These are phyloP conservation scores for Talaromyces sp. DNA, from an alignment of 2,329 filamentous ascomycete species.

Conservation along the genomic window DNA sequence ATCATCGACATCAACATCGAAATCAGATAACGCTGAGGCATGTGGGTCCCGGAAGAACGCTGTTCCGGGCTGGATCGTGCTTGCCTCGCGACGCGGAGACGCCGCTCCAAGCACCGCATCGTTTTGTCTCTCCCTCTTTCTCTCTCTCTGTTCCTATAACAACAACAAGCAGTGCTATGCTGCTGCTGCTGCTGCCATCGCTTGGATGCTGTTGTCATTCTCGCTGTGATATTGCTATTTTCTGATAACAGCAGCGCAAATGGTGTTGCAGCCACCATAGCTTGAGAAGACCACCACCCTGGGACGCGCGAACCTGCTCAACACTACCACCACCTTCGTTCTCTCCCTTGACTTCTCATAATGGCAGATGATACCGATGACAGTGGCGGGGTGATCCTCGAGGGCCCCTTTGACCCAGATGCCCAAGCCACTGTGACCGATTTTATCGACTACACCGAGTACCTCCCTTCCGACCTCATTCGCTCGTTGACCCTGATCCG, in stretches of 20 bases:
- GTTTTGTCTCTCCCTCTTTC: not conserved
- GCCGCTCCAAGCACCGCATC: not conserved
- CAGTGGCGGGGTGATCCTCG: slow-evolving; percentile 37
- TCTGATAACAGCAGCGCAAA: not conserved
- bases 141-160: not conserved
- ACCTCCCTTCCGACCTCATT: slow-evolving; percentile 59
- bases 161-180: not conserved
- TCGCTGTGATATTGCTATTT: not conserved
- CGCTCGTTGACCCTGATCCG: slow-evolving; percentile 59
- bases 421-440: slow-evolving; percentile 61
- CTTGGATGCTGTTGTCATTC: not conserved
- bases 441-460: slow-evolving; percentile 64
- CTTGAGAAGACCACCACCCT: not conserved
- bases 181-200: not conserved
- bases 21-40: not conserved
- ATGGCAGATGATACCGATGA: slow-evolving; percentile 40
- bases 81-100: not conserved
- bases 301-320: not conserved
- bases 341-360: slow-evolving; percentile 3
- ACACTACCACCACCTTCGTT: not conserved
- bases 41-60: slow-evolving; percentile 22
- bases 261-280: not conserved
- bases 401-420: slow-evolving; percentile 54
- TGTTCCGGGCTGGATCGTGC: slow-evolving; percentile 18
- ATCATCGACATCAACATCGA: not conserved